phyloP scores from a whole-genome alignment of 1,139 yeast species.

The Yamadazyma buinensis region DNA sequence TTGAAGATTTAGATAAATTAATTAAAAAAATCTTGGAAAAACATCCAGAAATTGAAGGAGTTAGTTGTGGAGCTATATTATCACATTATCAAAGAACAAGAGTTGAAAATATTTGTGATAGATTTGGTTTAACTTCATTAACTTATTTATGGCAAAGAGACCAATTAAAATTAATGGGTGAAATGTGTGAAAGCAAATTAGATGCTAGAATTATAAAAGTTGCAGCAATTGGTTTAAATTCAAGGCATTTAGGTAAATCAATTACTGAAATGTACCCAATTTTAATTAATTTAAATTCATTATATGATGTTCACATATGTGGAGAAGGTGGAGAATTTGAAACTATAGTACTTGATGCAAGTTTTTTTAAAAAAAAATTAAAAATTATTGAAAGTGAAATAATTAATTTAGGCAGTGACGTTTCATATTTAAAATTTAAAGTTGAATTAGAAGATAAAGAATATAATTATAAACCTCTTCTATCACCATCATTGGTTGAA shows the following conservation, averaged over 20 bases:
- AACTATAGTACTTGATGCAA: conserved; percentile 85
- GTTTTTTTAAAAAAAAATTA: conserved; percentile 61
- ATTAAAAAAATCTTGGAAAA: conserved; percentile 40
- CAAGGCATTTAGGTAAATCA: conserved; percentile 63
- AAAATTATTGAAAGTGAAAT: conserved; percentile 39
- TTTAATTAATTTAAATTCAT: conserved; percentile 52
- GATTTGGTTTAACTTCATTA: conserved; percentile 65
- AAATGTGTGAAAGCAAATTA: conserved; percentile 68
- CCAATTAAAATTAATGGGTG: conserved; percentile 73
- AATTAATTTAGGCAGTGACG: conserved; percentile 51
- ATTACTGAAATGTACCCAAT: conserved; percentile 60
- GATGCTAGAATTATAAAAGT: conserved; percentile 90
- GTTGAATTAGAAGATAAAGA: conserved; percentile 41
- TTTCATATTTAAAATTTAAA: conserved; percentile 54
- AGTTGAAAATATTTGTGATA: conserved; percentile 83
- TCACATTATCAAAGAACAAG: conserved; percentile 91
- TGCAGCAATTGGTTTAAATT: conserved; percentile 81
- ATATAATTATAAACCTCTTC: conserved; percentile 23
- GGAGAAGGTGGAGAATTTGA: conserved; percentile 99
- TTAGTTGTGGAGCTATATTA: conserved; percentile 92
- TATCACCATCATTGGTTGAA: conserved; percentile 46
- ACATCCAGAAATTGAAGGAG: conserved; percentile 79
- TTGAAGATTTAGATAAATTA: conserved; percentile 68
- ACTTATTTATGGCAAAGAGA: conserved; percentile 88
- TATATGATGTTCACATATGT: conserved; percentile 85